A percentile compares a stretch with the other conserved stretches of the same genome.
phyloP scores from a whole-genome alignment of 2,329 filamentous ascomycete genomes.

The Xylaria arbuscula region DNA sequence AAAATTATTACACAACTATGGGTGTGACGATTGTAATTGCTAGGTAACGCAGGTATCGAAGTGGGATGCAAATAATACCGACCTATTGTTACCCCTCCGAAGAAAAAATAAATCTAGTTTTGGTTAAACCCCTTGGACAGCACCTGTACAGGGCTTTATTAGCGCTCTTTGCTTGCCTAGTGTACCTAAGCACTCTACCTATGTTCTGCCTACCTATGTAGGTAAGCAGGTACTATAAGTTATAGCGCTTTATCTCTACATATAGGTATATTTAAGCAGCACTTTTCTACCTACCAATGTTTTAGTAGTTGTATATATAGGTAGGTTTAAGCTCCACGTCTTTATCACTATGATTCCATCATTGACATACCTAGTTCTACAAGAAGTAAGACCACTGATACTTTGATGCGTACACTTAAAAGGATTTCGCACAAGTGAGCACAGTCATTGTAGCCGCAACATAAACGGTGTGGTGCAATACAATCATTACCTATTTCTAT shows the following conservation, averaged over 20 bases:
- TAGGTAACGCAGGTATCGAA: conserved; percentile 3
- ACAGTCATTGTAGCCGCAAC: too few relatives aligned
- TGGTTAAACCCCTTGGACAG: conserved; percentile 4
- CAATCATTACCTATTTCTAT: background rate
- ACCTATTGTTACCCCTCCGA: background rate
- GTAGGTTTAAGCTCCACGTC: background rate
- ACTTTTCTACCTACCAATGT: background rate
- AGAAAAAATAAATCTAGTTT: conserved; percentile 7
- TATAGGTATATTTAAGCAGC: too few relatives aligned
- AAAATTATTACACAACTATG: background rate
- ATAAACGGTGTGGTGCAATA: too few relatives aligned
- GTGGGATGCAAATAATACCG: background rate
- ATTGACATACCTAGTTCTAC: background rate
- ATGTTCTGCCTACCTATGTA: too few relatives aligned
- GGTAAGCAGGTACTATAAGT: too few relatives aligned
- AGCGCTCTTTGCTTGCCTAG: conserved; percentile 15
- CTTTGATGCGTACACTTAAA: too few relatives aligned
- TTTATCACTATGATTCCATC: background rate
- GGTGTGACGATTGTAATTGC: conserved; percentile 16
- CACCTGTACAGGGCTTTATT: background rate
- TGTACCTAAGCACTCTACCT: too few relatives aligned
- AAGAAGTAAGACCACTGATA: background rate
- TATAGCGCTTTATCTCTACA: too few relatives aligned
- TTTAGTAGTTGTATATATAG: background rate
- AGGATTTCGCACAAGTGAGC: too few relatives aligned